Base-by-base conservation (phyloP, 2,329 filamentous ascomycete genomes). In the Xylaria sp. region DNA sequence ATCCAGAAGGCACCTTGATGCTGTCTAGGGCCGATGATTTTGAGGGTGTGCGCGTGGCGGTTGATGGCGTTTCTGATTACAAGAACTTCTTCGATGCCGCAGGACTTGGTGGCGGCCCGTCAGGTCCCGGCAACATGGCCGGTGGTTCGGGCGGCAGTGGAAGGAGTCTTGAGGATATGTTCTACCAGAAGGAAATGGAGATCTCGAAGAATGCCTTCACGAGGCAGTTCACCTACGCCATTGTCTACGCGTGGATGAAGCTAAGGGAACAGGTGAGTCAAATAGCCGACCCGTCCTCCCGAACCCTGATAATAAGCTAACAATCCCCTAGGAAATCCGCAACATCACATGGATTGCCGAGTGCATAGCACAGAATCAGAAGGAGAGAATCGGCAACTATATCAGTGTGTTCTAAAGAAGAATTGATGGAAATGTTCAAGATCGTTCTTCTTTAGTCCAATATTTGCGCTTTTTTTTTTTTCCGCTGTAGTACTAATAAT, bases 341-440 rank as follows among this genome's bases (percentile, higher is more conserved):
- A 99, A 99, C 77, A 96, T 99, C 72, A 97, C 94, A 55, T 99
- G 94, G 94, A 99, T 99, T 75, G 89, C 94, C 19, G 94, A 99
- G 77, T 99, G 94, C 79, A 99, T 99, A 83, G 94, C 94, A 58
- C 94, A 99, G 78, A 97, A 96, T 80, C 94, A 99, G 78, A 99
- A 99, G 80, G 94, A 99, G 76, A 86, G 94, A 73, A 97, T 99
- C 74, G 90, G 91, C 69, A 99, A 97, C 78, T 99, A 96, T 77
- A 99, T 99, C 75, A 96, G 92, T 77, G 94, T 97, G 63, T 96
- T 99, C 78, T 96, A 77, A 83, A 30, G 23, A 59, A 47, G n/a
- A 34, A 19, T 46, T 19, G 16, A 16, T 11, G 18, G 54, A 54
- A 35, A 19, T 54, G 39, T 56, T 48, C 46, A 19, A 37, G 52